These are phyloP conservation scores for Chlamydomonas sp. DNA, from an alignment of 139 green algal genomes.

Conservation along the genomic window DNA sequence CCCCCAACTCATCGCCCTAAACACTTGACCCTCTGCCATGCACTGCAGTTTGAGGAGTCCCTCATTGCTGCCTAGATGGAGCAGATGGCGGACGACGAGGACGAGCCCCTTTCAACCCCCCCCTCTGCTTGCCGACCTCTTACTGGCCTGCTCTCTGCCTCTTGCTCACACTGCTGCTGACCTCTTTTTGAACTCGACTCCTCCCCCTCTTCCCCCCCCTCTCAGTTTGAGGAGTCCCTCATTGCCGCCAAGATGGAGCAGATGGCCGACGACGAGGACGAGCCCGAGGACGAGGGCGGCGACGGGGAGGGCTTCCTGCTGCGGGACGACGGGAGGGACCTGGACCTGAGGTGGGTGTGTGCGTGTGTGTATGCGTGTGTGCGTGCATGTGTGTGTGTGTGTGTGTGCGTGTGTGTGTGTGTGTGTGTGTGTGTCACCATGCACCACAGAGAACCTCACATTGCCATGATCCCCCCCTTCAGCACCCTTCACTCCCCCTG, in stretches of 20 bases:
- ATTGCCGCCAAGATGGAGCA: conserved; percentile 74
- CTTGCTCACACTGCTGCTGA: neutral
- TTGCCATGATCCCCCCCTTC: too few species aligned
- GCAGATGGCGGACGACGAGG: conserved; percentile 33
- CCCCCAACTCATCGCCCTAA: too few species aligned
- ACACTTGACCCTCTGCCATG: too few species aligned
- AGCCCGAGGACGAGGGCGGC: conserved; percentile 21
- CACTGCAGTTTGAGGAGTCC: conserved; percentile 88
- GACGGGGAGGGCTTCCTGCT: conserved; percentile 67
- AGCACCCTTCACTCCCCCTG: too few species aligned
- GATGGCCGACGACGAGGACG: conserved; percentile 33
- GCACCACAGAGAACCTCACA: too few species aligned
- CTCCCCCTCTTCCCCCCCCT: conserved; percentile 68
- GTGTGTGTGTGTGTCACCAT: too few species aligned
- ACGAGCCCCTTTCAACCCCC: too few species aligned
- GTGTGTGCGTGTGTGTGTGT: too few species aligned
- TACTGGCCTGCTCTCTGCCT: too few species aligned
- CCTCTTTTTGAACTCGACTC: too few species aligned
- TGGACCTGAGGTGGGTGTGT: conserved; percentile 75
- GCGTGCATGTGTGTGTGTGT: too few species aligned
- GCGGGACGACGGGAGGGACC: conserved; percentile 67
- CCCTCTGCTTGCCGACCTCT: too few species aligned
- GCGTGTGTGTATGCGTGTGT: neutral
- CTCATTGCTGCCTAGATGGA: conserved; percentile 75
- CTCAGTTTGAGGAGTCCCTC: conserved; percentile 85